These are phyloP conservation scores for Hypericum androsaemum DNA, from an alignment of 345 rosid species.

Conservation along the genomic window DNA sequence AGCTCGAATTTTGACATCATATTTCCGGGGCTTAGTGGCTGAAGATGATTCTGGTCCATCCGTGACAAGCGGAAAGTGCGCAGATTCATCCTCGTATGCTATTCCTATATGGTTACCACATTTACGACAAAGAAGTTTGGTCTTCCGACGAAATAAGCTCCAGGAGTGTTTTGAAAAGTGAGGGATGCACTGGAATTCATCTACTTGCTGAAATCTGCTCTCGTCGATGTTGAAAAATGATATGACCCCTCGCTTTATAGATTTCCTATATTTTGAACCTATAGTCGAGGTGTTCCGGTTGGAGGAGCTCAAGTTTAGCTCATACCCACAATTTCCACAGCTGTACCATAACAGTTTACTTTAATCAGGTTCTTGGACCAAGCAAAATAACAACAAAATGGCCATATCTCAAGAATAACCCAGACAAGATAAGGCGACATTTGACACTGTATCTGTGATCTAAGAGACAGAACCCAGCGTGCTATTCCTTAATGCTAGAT, in stretches of 20 bases:
- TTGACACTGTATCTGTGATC: no score
- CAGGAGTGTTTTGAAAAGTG: slow-evolving; percentile 48
- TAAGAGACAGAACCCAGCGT: no score
- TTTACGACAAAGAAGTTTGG: slow-evolving; percentile 87
- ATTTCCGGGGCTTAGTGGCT: slow-evolving; percentile 30
- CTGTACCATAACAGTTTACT: slow-evolving; percentile 31
- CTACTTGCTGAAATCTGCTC: slow-evolving; percentile 74
- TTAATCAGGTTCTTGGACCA: background rate
- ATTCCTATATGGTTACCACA: slow-evolving; percentile 70
- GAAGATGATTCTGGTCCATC: slow-evolving; percentile 40
- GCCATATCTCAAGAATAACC: background rate
- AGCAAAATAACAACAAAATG: background rate
- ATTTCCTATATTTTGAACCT: slow-evolving; percentile 85
- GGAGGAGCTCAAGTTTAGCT: slow-evolving; percentile 75
- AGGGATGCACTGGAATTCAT: slow-evolving; percentile 81
- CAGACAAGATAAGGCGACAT: no score
- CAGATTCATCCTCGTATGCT: slow-evolving; percentile 43
- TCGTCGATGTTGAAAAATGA: slow-evolving; percentile 74
- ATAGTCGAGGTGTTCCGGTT: slow-evolving; percentile 74
- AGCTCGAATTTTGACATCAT: slow-evolving; percentile 70
- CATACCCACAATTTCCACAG: slow-evolving; percentile 91
- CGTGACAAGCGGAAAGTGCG: slow-evolving; percentile 35
- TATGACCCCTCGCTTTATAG: slow-evolving; percentile 82
- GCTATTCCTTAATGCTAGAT: no score
- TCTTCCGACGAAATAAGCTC: slow-evolving; percentile 59